Evolutionary conservation across 306 rosid species (phyloP), one percentile per base, ranked within the genome.

Genomic region (Inga laurina): DNA sequence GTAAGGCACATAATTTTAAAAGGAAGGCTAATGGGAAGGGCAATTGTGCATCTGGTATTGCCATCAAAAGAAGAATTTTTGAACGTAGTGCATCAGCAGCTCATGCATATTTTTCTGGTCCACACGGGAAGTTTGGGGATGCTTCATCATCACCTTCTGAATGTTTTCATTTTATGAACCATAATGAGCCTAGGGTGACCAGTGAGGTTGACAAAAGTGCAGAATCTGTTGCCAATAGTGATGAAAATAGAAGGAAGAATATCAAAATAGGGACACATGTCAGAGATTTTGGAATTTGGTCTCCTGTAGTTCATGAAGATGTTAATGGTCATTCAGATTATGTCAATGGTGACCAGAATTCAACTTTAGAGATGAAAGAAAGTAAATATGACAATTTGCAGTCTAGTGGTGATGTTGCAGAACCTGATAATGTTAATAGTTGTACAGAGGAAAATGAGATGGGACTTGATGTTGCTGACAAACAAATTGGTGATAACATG

Each of bases 11-110:
- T 59, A 90, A 83, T 56, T 83, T 88, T 79, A 93, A 94, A 87
- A 90, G 85, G 92, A 94, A 87, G 84, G 90, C 90, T 82, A 82
- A 81, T 74, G 90, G 86, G 82, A 88, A 83, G 78, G 98, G 90
- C 73, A 77, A 85, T 32, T 87, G 87, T 75, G 85, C 85, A 51
- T 89, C 90, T 62, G 82, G 87, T 78, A 62, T 84, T 81, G 77
- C 89, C 76, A 80, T 90, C 69, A 93, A 88, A 82, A 87, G 90
- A 88, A 91, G 94, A 88, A 87, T 94, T 88, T 93, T 96, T 19
- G 90, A 86, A 82, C 82, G 87, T 16, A 89, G 99, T 88, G 96
- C 93, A 71, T 82, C 84, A 52, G 95, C 97, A 35, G 98, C 97
- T n/a, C 85, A 75, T 80, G 74, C 81, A 43, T 92, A 88, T 86